phyloP scores from a whole-genome alignment of 192 early-diverging fungal genomes.

The Phycomyces nitens region DNA sequence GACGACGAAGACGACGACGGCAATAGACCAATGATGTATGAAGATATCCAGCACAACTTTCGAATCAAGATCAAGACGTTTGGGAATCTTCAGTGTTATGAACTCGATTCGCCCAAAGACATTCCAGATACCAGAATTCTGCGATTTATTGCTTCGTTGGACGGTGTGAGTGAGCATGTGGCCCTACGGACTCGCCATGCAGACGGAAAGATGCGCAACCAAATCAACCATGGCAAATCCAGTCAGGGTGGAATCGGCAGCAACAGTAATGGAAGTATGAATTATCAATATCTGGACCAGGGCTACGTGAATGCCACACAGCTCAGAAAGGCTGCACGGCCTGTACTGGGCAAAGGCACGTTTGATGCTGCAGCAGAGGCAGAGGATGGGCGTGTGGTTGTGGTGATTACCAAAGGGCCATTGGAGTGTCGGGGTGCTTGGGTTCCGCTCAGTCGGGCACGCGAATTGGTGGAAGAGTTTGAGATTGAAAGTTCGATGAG shows the following conservation, averaged over 20 bases:
- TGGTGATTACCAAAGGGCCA: conserved; percentile 38
- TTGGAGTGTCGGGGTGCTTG: conserved; percentile 51
- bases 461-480: conserved; percentile 29
- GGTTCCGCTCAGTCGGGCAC: conserved; percentile 25
- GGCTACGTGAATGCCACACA: conserved; percentile 54
- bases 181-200: conserved; percentile 27
- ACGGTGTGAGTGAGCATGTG: conserved; percentile 23
- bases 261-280: too few species aligned
- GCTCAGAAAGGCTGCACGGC: conserved; percentile 44
- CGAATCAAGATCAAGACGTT: conserved; percentile 12
- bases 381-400: conserved; percentile 32
- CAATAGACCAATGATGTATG: conserved; percentile 19
- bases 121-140: conserved; percentile 26
- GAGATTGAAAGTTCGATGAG: conserved; percentile 30
- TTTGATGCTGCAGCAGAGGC: conserved; percentile 42
- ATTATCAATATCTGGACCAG: not conserved
- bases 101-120: conserved; percentile 28
- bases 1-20: conserved; percentile 27
- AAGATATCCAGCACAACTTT: conserved; percentile 2
- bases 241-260: too few species aligned
- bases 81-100: conserved; percentile 23
- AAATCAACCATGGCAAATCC: too few species aligned
- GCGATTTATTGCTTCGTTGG: conserved; percentile 26
- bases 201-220: conserved; percentile 4
- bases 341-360: conserved; percentile 45